Conservation (phyloP, 2,329 filamentous ascomycete genomes). For the Neonectria neomacrospora region DNA sequence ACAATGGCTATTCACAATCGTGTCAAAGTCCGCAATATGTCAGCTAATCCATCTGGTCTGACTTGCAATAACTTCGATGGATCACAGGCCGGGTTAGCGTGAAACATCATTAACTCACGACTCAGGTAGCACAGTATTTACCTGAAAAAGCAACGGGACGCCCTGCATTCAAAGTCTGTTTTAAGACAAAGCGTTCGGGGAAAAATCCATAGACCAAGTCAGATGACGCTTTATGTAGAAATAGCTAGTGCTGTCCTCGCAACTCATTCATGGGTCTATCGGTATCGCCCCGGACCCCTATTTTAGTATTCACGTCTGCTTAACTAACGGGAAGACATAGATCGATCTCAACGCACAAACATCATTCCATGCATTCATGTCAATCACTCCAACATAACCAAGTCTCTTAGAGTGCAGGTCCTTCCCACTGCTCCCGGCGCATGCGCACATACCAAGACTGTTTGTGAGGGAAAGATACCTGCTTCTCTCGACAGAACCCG, state of each 20-base stretch:
- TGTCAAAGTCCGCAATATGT: too few species aligned
- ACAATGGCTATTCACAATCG: background rate
- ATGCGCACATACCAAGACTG: slow-evolving; percentile 88
- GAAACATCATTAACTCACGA: background rate
- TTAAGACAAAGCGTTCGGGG: background rate
- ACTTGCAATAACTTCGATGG: too few species aligned
- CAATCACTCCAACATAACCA: background rate
- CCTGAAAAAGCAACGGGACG: background rate
- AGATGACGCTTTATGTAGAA: background rate
- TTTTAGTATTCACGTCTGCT: background rate
- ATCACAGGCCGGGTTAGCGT: too few species aligned
- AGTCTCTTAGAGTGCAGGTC: slow-evolving; percentile 64
- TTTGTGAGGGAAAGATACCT: slow-evolving; percentile 91
- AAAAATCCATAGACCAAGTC: slow-evolving; percentile 9
- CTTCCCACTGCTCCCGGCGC: slow-evolving; percentile 81
- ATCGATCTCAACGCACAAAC: slow-evolving; percentile 2
- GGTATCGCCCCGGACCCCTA: slow-evolving; percentile 3
- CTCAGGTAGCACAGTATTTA: background rate
- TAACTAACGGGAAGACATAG: slow-evolving; percentile 5
- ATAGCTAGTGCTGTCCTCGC: slow-evolving; percentile 9
- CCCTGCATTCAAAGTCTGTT: background rate
- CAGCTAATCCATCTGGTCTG: too few species aligned
- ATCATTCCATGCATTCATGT: slow-evolving; percentile 1
- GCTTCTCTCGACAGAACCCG: slow-evolving; percentile 88
- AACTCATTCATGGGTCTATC: slow-evolving; percentile 35